Percentiles rank a stretch among this genome's conserved stretches.
Conservation (phyloP, 1,284 basidiomycete genomes). For the Rhodotorula sp. region DNA sequence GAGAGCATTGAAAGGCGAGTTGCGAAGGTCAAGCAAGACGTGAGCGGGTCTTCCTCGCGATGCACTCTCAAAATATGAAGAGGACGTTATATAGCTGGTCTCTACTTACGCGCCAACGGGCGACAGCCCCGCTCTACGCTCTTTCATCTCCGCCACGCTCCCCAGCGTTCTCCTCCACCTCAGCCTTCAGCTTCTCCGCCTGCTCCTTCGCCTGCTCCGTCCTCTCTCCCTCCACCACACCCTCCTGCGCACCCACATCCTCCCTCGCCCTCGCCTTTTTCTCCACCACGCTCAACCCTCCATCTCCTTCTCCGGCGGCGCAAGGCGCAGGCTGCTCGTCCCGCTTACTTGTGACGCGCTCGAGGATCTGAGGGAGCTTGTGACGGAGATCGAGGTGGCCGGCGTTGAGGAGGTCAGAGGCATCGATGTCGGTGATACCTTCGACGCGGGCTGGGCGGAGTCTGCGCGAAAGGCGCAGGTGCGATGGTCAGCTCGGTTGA, state of each 20-base stretch:
- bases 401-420: slow-evolving; percentile 41
- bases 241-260: not conserved
- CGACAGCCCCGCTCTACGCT: slow-evolving; percentile 8
- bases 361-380: slow-evolving; percentile 19
- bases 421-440: slow-evolving; percentile 53
- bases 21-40: too few species aligned
- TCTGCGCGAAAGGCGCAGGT: not conserved
- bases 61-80: too few species aligned
- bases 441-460: slow-evolving; percentile 48
- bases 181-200: slow-evolving; percentile 1
- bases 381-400: slow-evolving; percentile 29
- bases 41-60: too few species aligned
- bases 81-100: too few species aligned
- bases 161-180: slow-evolving; percentile 48
- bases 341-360: slow-evolving; percentile 9
- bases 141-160: slow-evolving; percentile 49
- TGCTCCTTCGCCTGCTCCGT: not conserved
- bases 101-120: too few species aligned
- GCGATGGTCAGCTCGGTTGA: too few species aligned
- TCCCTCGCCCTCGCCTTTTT: not conserved
- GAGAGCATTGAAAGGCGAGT: too few species aligned
- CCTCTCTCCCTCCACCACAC: not conserved
- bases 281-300: not conserved
- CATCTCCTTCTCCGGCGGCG: not conserved
- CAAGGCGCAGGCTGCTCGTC: not conserved